These are phyloP conservation scores for Choanephora cucurbitarum DNA, from an alignment of 371 early-diverging fungal genomes.

Conservation along the genomic window DNA sequence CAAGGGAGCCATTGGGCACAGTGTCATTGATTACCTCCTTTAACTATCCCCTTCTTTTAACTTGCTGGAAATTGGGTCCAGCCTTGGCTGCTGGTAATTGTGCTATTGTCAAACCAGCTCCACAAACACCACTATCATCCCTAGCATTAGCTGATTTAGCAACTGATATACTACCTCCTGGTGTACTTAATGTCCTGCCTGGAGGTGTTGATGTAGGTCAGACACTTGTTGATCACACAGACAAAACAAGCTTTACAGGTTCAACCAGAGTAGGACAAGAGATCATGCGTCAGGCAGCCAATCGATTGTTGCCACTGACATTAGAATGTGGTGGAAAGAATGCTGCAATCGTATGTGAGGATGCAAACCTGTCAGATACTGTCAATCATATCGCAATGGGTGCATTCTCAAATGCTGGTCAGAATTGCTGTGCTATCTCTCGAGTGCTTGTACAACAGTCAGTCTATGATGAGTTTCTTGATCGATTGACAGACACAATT, in stretches of 20 bases:
- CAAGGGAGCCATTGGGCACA: slow-evolving; percentile 76
- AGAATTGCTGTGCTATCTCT: slow-evolving; percentile 88
- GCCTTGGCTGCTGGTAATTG: slow-evolving; percentile 67
- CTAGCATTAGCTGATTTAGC: slow-evolving; percentile 42
- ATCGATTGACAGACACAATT: slow-evolving; percentile 51
- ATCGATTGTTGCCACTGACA: slow-evolving; percentile 62
- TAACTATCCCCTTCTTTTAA: slow-evolving; percentile 78
- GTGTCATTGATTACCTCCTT: slow-evolving; percentile 76
- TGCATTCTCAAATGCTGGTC: slow-evolving; percentile 80
- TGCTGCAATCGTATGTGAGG: slow-evolving; percentile 76
- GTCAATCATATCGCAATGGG: slow-evolving; percentile 66
- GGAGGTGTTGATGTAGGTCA: slow-evolving; percentile 34
- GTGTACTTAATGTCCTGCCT: slow-evolving; percentile 71
- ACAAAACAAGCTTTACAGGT: slow-evolving; percentile 60
- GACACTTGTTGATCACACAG: slow-evolving; percentile 22
- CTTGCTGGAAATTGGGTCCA: slow-evolving; percentile 84
- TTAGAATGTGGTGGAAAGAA: slow-evolving; percentile 93
- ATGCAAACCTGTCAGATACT: slow-evolving; percentile 75
- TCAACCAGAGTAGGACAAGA: slow-evolving; percentile 73
- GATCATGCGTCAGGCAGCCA: slow-evolving; percentile 70
- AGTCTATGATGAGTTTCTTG: slow-evolving; percentile 67
- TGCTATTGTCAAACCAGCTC: slow-evolving; percentile 47
- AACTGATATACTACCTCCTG: slow-evolving; percentile 37
- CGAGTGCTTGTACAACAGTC: slow-evolving; percentile 73
- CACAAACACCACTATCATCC: slow-evolving; percentile 45